A percentile compares a stretch with the other conserved stretches of the same genome.
phyloP scores from a whole-genome alignment of 179 eudicot genomes.

The Nepenthes alata region DNA sequence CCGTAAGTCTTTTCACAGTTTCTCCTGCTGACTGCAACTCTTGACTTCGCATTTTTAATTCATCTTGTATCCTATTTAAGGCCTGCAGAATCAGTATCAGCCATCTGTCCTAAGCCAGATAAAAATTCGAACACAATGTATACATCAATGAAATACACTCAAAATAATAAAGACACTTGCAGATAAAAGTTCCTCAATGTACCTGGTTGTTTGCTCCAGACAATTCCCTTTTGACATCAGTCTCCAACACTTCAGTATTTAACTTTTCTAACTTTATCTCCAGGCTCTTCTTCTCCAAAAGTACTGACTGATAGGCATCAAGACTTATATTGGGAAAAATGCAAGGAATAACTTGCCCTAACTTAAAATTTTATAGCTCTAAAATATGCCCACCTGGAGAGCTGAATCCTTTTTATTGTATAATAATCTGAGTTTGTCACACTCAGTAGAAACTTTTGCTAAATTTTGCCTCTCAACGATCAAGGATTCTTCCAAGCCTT shows the following conservation, averaged over 20 bases:
- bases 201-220: constrained; percentile 69
- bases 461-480: constrained; percentile 43
- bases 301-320: constrained; percentile 32
- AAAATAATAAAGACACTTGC: background rate
- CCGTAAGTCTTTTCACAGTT: constrained; percentile 45
- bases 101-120: background rate
- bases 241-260: constrained; percentile 33
- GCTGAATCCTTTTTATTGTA: constrained; percentile 63
- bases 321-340: background rate
- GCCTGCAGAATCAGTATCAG: constrained; percentile 29
- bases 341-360: background rate
- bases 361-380: background rate
- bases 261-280: constrained; percentile 47
- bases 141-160: background rate
- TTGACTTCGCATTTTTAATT: constrained; percentile 45
- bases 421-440: constrained; percentile 43
- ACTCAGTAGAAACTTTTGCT: constrained; percentile 34
- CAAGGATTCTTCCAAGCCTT: constrained; percentile 39
- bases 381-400: constrained; percentile 46
- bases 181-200: background rate
- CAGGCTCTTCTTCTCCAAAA: constrained; percentile 53
- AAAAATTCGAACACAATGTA: background rate
- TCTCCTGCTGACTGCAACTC: constrained; percentile 71
- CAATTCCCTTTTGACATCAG: constrained; percentile 43
- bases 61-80: constrained; percentile 54